A percentile compares a stretch with the other conserved stretches of the same genome.
Conservation (phyloP, 2,329 filamentous ascomycete species). For the Stagonosporopsis chrysanthemi region DNA sequence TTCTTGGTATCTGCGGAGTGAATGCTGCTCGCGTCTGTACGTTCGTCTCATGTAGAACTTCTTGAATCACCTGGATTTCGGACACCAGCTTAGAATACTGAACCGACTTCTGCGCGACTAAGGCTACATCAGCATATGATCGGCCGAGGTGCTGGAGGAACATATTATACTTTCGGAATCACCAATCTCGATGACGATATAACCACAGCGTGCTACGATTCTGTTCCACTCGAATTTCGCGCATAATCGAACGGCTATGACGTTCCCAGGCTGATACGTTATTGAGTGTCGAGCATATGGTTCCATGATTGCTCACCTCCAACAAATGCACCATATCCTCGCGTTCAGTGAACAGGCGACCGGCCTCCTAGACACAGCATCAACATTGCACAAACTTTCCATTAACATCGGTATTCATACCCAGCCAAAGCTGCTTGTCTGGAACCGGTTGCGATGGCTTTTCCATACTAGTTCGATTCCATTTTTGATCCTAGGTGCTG, state of each 20-base stretch:
- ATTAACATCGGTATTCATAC: background rate
- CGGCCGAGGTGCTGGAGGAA: too few relatives aligned
- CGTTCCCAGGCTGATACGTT: background rate
- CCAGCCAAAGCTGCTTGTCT: background rate
- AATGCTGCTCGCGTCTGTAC: background rate
- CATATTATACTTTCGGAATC: background rate
- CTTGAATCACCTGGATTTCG: background rate
- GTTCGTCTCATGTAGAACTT: background rate
- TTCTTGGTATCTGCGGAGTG: background rate
- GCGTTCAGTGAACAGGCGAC: background rate
- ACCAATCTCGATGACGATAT: background rate
- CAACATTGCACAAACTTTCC: background rate
- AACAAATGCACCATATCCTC: background rate
- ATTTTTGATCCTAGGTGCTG: background rate
- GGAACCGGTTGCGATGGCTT: slow-evolving; percentile 2
- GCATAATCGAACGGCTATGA: background rate
- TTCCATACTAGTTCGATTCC: slow-evolving; percentile 1
- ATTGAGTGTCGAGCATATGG: background rate
- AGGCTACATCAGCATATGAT: background rate
- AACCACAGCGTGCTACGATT: background rate
- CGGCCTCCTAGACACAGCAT: background rate
- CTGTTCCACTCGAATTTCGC: background rate
- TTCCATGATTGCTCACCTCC: background rate
- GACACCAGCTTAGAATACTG: slow-evolving; percentile 1
- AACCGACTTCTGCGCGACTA: background rate